phyloP scores from a whole-genome alignment of 148 eudicot genomes.

The Persicaria maculosa region DNA sequence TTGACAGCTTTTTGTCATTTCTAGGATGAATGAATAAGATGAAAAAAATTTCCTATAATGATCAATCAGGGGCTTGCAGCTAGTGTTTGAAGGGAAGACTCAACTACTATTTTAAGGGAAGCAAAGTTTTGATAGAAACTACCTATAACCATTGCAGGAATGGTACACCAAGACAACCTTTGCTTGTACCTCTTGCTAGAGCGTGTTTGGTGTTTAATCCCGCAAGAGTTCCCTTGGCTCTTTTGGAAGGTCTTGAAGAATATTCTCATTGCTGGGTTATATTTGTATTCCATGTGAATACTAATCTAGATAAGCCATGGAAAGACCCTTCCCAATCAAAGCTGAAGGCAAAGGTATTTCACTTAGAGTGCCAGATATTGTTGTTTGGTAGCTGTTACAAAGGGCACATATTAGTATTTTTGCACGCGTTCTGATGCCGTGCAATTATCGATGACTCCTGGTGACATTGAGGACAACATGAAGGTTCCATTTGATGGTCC shows the following conservation, averaged over 20 bases:
- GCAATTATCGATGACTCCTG: too few species aligned
- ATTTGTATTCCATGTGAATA: constrained; percentile 87
- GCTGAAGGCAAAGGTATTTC: constrained; percentile 73
- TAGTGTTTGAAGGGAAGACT: too few species aligned
- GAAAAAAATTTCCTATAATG: too few species aligned
- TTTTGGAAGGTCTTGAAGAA: constrained; percentile 84
- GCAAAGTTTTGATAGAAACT: too few species aligned
- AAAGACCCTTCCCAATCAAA: constrained; percentile 70
- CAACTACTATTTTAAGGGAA: too few species aligned
- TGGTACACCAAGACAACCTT: constrained; percentile 97
- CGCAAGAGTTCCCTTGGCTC: constrained; percentile 66
- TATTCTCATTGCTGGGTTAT: constrained; percentile 95
- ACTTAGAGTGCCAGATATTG: neutral
- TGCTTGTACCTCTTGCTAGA: constrained; percentile 89
- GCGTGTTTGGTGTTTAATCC: constrained; percentile 72
- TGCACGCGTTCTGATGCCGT: neutral
- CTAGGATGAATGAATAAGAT: too few species aligned
- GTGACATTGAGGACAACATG: too few species aligned
- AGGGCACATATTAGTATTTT: neutral
- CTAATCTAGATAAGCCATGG: constrained; percentile 91
- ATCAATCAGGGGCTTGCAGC: too few species aligned
- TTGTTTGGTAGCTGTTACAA: neutral
- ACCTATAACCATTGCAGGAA: constrained; percentile 39
- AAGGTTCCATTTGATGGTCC: too few species aligned
- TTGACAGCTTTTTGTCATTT: too few species aligned